phyloP scores from a whole-genome alignment of 2,329 filamentous ascomycete genomes.

The Clarireedia paspali region DNA sequence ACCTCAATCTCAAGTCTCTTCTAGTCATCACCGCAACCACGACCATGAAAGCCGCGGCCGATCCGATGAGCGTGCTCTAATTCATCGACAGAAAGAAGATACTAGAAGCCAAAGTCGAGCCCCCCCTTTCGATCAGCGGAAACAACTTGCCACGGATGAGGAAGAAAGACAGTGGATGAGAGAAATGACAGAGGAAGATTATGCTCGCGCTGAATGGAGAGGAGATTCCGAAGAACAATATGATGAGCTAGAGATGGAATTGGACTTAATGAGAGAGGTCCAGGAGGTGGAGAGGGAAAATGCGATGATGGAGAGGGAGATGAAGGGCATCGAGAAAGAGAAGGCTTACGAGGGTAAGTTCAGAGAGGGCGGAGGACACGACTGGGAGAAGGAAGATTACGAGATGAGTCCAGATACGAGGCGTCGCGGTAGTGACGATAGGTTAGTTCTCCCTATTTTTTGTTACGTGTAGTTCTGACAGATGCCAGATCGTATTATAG shows the following conservation, averaged over 20 bases:
- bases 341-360: background rate
- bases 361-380: background rate
- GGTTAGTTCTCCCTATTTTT: background rate
- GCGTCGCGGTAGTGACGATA: background rate
- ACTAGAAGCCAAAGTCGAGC: background rate
- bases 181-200: slow-evolving; percentile 1
- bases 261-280: background rate
- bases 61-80: background rate
- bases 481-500: background rate
- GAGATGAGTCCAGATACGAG: background rate
- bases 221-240: background rate
- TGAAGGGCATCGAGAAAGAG: background rate
- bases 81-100: background rate
- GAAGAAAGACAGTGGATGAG: background rate
- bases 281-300: slow-evolving; percentile 1
- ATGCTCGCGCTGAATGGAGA: background rate
- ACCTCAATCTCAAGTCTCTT: background rate
- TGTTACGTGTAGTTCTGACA: background rate
- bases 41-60: background rate
- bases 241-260: background rate
- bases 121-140: background rate
- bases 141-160: background rate
- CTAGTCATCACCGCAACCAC: background rate
- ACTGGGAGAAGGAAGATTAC: background rate
- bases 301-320: background rate